Evolutionary conservation across 441 rosid genomes (phyloP).

Genomic region (Euphorbia celastroides): DNA sequence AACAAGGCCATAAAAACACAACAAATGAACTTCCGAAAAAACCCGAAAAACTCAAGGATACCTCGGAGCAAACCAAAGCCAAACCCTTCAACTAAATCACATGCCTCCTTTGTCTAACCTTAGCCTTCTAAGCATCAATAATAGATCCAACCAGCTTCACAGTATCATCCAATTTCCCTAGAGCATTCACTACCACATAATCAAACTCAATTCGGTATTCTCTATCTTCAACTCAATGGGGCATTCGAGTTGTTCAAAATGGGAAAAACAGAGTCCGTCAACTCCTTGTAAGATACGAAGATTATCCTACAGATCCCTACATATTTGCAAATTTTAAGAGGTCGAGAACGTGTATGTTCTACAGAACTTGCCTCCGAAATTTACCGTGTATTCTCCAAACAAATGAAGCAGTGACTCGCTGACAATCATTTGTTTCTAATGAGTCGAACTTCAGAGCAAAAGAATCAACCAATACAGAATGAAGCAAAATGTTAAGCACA

Average conservation of each 20-base stretch:
- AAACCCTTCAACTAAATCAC: constrained; percentile 36
- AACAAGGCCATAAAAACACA: background rate
- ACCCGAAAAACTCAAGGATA: constrained; percentile 10
- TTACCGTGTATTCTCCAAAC: too few species aligned
- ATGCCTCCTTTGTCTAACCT: constrained; percentile 56
- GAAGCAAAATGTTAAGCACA: background rate
- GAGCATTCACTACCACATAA: constrained; percentile 76
- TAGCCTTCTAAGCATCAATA: constrained; percentile 90
- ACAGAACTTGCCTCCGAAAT: too few species aligned
- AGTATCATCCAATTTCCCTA: constrained; percentile 70
- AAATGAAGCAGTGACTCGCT: too few species aligned
- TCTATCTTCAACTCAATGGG: too few species aligned
- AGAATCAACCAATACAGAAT: background rate
- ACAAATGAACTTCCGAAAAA: background rate
- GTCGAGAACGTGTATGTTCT: too few species aligned
- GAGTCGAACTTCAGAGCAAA: too few species aligned
- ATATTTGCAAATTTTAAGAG: too few species aligned
- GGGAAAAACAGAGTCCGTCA: too few species aligned
- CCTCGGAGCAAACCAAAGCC: constrained; percentile 11
- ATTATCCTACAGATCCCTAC: too few species aligned
- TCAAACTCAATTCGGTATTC: too few species aligned
- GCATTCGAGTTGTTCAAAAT: background rate
- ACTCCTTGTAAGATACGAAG: too few species aligned
- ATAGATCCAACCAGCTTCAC: constrained; percentile 63
- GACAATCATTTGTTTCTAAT: too few species aligned